These are phyloP conservation scores for Cymbopogon flexuosus DNA, from an alignment of 202 grass and related monocot species.

Conservation along the genomic window DNA sequence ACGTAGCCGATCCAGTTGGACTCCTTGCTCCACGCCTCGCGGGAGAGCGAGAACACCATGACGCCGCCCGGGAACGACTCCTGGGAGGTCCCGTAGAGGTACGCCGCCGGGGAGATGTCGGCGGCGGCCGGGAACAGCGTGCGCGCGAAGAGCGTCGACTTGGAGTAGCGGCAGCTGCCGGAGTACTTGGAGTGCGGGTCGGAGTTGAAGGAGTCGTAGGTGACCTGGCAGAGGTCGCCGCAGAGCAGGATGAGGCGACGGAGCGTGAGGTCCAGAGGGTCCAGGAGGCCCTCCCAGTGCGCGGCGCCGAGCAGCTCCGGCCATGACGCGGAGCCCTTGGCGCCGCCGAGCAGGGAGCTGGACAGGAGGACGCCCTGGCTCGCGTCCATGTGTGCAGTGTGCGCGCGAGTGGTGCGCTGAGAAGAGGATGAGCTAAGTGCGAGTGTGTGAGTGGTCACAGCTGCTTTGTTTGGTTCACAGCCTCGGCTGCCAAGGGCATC, in stretches of 20 bases:
- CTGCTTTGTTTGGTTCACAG: not conserved
- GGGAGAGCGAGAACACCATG: conserved; percentile 55
- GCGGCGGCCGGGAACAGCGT: conserved; percentile 47
- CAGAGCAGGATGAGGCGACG: conserved; percentile 64
- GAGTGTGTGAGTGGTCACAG: not conserved
- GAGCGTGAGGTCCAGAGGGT: conserved; percentile 72
- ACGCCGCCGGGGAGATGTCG: conserved; percentile 46
- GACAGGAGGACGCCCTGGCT: conserved; percentile 64
- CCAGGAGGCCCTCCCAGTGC: conserved; percentile 68
- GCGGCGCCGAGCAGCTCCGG: conserved; percentile 62
- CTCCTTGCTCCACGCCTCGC: conserved; percentile 86
- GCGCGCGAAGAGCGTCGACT: conserved; percentile 49
- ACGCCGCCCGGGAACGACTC: conserved; percentile 37
- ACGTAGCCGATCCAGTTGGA: conserved; percentile 95
- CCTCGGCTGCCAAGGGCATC: not conserved
- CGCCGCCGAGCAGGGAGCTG: conserved; percentile 33
- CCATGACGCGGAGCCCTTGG: conserved; percentile 37
- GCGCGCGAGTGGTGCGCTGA: not conserved
- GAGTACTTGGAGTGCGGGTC: conserved; percentile 61
- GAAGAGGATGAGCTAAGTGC: not conserved
- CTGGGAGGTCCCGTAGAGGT: conserved; percentile 69
- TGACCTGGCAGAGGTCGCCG: conserved; percentile 87
- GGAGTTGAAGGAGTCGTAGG: conserved; percentile 82
- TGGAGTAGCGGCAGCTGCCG: conserved; percentile 79
- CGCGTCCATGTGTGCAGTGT: conserved; percentile 41